Base-by-base conservation (phyloP, 192 early-diverging fungal species). In the Coemansia sp. region DNA sequence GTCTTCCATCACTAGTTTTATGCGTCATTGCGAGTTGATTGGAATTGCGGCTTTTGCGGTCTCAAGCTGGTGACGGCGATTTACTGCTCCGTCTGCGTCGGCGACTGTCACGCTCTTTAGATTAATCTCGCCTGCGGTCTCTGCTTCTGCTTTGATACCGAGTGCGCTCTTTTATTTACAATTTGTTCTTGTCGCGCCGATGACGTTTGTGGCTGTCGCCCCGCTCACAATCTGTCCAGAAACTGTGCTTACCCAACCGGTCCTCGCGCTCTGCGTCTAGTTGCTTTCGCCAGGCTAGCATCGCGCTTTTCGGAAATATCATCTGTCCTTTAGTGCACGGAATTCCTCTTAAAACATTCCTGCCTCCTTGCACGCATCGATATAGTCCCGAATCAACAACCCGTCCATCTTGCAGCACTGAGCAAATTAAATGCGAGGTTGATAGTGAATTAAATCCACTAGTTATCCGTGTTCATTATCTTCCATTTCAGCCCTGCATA, bases 341-440 rank as follows among this genome's bases (percentile, higher is more conserved):
- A 78, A 78, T 22, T 78, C 75, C 17, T 78, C 75, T 70, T 70
- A 78, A 15, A 70, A 78, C 69, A 78, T 68, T 0, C 75, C 75
- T 0, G 69, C 62, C 53, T 78, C 72, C 66, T 78, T 78, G 44
- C 70, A 66, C 36, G 69, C 66, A 60, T 78, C 75, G 23, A 78
- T 78, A 59, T 78, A 78, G 54, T 78, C 75, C 28, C 75, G 69
- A 31, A 78, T 78, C 28, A 69, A 49, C 17, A 69, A 69, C 0
- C 70, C 70, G 2, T 71, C 75, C 69, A 68, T 74, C 34, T n/a
- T 34, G 48, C 5, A 49, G 19, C 20, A 22, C 11, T 21, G 19
- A 19, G 8, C n/a, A 49, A 49, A 17, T 19, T 58, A 15, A 15
- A 42, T 42, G 15, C 15, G 12, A 15, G 12, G 40, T 15, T 2